These are phyloP conservation scores for Pulicaria dysenterica DNA, from an alignment of 129 eudicot genomes.

Conservation along the genomic window DNA sequence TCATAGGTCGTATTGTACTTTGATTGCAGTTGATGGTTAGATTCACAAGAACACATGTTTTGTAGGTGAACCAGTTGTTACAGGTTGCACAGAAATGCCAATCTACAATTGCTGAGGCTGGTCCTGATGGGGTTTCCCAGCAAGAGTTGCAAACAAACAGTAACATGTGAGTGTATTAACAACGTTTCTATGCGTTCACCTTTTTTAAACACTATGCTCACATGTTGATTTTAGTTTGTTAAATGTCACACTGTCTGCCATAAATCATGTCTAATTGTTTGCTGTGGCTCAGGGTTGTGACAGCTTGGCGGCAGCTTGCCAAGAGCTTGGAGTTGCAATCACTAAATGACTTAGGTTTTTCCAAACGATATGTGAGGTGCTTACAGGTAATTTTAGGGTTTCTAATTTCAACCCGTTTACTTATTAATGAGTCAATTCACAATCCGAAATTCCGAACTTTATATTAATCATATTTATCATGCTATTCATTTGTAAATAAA, in stretches of 20 bases:
- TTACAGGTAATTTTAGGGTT: constrained; percentile 52
- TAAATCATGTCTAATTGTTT: constrained; percentile 3
- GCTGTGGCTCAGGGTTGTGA: constrained; percentile 54
- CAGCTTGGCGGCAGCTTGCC: constrained; percentile 79
- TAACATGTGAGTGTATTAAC: constrained; percentile 52
- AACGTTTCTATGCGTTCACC: background rate
- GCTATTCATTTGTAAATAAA: background rate
- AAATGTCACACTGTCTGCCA: background rate
- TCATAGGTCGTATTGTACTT: no score
- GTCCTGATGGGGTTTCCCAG: constrained; percentile 65
- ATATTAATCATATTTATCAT: background rate
- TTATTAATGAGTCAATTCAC: background rate
- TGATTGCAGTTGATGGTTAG: background rate
- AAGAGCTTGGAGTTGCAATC: constrained; percentile 69
- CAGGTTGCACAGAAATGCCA: constrained; percentile 85
- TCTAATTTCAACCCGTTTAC: background rate
- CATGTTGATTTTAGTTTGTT: background rate
- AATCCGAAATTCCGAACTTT: background rate
- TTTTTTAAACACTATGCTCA: no score
- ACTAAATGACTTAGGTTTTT: constrained; percentile 71
- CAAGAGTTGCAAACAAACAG: constrained; percentile 69
- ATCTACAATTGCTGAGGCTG: constrained; percentile 63
- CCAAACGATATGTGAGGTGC: constrained; percentile 76
- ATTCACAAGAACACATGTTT: background rate
- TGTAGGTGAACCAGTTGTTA: constrained; percentile 74